These are phyloP conservation scores for Colletotrichum sp. DNA, from an alignment of 2,329 filamentous ascomycete species.

Conservation along the genomic window DNA sequence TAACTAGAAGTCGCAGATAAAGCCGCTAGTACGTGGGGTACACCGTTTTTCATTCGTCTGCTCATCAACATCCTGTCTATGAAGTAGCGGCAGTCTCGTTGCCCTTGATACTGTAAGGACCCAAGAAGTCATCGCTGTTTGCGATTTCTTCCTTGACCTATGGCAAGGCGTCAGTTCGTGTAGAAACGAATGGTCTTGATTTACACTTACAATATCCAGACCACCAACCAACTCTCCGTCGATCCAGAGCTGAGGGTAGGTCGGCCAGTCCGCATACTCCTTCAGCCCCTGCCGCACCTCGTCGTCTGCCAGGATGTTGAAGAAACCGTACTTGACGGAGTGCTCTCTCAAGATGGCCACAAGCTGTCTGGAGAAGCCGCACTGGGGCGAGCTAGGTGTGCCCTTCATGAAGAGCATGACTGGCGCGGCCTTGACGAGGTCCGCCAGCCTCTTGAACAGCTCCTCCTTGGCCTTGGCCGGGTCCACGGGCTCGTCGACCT, in stretches of 20 bases:
- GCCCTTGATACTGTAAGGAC: conserved; percentile 67
- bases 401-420: conserved; percentile 99
- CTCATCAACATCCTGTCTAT: background rate
- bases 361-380: conserved; percentile 90
- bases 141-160: conserved; percentile 94
- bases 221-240: conserved; percentile 90
- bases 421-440: conserved; percentile 91
- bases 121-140: conserved; percentile 82
- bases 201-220: conserved; percentile 83
- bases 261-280: conserved; percentile 98
- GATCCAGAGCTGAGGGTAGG: conserved; percentile 94
- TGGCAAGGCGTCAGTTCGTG: background rate
- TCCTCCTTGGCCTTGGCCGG: conserved; percentile 75
- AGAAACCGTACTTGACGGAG: conserved; percentile 96
- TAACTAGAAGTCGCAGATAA: background rate
- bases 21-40: background rate
- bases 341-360: conserved; percentile 87
- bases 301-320: conserved; percentile 97
- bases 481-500: conserved; percentile 37
- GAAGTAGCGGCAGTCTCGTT: conserved; percentile 41
- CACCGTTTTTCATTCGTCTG: background rate
- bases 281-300: conserved; percentile 96
- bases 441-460: conserved; percentile 77
- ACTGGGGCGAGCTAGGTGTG: conserved; percentile 85
- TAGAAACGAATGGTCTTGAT: background rate